Base-by-base conservation (phyloP, 345 rosid species). In the Excoecaria agallocha region DNA sequence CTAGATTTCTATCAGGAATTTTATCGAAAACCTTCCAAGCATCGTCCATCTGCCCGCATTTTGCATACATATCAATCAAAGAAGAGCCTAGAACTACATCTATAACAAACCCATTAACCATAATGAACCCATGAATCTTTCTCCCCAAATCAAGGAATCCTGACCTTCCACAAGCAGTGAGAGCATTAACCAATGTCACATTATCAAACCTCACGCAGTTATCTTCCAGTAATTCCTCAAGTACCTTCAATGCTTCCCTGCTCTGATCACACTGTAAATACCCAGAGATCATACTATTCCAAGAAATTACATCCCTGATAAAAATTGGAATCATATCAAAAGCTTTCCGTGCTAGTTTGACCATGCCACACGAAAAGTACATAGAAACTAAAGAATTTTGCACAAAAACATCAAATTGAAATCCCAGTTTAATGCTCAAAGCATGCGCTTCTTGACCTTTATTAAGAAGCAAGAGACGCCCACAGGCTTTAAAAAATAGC, bases 281-380 rank as follows among this genome's bases (percentile, higher is more conserved):
- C 30, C 74, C 74, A 59, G 67, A 71, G 4, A 71, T 59, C 56
- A 71, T 58, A 58, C 74, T 59, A 71, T 71, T 71, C 74, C 74
- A 71, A 59, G 74, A 58, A 25, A 71, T 57, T 56, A 60, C 74
- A 45, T 71, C 74, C 37, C 74, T 71, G 16, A 63, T 37, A 65
- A 51, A 73, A 49, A 11, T 24, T 35, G 60, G 76, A 63, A 64
- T n/a, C 46, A 49, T 4, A 35, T 63, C 61, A 37, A 73, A 73
- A 62, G 62, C 69, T 38, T 15, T 50, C 13, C 76, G 62, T 52
- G 61, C 76, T 38, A 63, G 19, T 50, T 73, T 35, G 64, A 64
- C 17, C 0, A 15, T 68, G 6, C 70, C 62, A 38, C 76, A 62
- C 0, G 39, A 37, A 38, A 51, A 73, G 51, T 73, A 73, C 69